These are phyloP conservation scores for Anthoceros angustus DNA, from an alignment of 225 moss, liverwort and hornwort species.

Conservation along the genomic window DNA sequence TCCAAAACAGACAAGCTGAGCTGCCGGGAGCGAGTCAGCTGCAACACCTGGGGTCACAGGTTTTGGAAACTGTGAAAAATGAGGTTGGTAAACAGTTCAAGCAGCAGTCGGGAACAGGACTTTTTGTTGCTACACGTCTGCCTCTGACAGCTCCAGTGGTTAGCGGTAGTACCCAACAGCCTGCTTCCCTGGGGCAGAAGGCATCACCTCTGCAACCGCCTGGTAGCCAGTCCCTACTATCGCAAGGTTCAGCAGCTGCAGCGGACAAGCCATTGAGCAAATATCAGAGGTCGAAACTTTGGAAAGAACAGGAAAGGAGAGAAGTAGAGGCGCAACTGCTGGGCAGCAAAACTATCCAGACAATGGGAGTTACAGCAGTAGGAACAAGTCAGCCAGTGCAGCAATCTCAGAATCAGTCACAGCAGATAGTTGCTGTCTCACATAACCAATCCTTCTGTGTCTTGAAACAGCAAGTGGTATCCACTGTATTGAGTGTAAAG, in stretches of 20 bases:
- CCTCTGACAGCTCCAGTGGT: neutral
- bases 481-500: conserved; percentile 54
- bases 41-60: conserved; percentile 18
- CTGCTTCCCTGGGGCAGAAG: neutral
- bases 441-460: neutral
- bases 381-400: conserved; percentile 21
- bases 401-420: neutral
- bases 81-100: conserved; percentile 51
- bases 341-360: conserved; percentile 37
- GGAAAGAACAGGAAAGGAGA: conserved; percentile 56
- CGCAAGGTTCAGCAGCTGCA: neutral
- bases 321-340: conserved; percentile 60
- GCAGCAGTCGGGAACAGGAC: conserved; percentile 67
- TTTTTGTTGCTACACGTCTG: neutral
- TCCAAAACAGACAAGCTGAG: conserved; percentile 7
- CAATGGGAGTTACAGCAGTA: conserved; percentile 11
- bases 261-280: conserved; percentile 55
- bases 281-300: conserved; percentile 46
- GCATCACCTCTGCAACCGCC: neutral
- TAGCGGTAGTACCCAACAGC: neutral
- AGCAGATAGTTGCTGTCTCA: neutral
- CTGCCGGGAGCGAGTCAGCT: conserved; percentile 11
- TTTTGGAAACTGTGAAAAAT: conserved; percentile 36
- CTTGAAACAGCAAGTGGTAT: conserved; percentile 16
- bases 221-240: neutral